These are phyloP conservation scores for Plantago ovata DNA, from an alignment of 257 asterid species.

Conservation along the genomic window DNA sequence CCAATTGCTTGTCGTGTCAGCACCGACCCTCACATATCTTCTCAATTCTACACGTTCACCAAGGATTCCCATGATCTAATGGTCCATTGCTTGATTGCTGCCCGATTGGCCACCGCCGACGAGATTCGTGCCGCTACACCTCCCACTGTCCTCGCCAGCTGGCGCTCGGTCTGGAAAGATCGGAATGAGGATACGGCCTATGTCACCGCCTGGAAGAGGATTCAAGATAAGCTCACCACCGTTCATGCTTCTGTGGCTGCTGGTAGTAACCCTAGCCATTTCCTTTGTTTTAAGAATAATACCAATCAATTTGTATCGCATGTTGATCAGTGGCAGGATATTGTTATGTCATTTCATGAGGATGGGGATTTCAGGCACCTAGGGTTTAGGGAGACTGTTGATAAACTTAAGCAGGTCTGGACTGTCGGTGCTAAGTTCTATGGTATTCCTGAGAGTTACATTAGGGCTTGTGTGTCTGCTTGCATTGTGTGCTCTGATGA, in stretches of 20 bases:
- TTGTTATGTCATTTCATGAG: constrained; percentile 76
- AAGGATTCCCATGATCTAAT: constrained; percentile 75
- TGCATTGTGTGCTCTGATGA: constrained; percentile 85
- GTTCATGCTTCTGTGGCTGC: constrained; percentile 35
- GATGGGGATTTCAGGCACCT: constrained; percentile 76
- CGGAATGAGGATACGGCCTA: constrained; percentile 94
- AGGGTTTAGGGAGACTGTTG: constrained; percentile 81
- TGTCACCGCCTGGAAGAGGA: constrained; percentile 93
- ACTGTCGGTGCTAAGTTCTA: constrained; percentile 97
- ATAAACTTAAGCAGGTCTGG: constrained; percentile 87
- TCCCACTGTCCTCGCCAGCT: constrained; percentile 67
- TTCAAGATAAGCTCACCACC: constrained; percentile 83
- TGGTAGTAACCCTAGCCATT: constrained; percentile 46
- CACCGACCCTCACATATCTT: constrained; percentile 79
- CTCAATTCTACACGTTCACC: constrained; percentile 92
- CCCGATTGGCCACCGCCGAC: constrained; percentile 75
- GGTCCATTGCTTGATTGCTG: constrained; percentile 65
- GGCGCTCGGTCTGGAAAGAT: constrained; percentile 98
- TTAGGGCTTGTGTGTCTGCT: constrained; percentile 69
- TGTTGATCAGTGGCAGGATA: constrained; percentile 94
- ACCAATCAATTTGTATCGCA: constrained; percentile 74
- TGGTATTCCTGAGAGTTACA: constrained; percentile 94
- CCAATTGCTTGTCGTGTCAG: constrained; percentile 31
- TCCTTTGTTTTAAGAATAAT: constrained; percentile 89
- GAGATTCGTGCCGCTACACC: constrained; percentile 85